These are phyloP conservation scores for Aspergillus sp. DNA, from an alignment of 2,329 filamentous ascomycete species.

Conservation along the genomic window DNA sequence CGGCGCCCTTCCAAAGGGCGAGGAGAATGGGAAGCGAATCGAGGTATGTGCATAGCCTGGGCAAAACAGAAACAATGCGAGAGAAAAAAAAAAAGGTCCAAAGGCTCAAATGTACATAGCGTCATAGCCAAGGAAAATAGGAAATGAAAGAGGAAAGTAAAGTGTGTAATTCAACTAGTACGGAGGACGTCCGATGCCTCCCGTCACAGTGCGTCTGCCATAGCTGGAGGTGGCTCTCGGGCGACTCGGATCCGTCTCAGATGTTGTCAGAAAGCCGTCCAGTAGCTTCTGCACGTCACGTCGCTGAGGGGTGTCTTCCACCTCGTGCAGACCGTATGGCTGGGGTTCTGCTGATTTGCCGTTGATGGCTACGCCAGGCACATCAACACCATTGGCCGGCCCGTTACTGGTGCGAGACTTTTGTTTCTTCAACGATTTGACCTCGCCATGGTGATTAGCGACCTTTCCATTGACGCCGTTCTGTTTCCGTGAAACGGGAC, in stretches of 20 bases:
- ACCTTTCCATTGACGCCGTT: constrained; percentile 29
- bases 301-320: constrained; percentile 28
- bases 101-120: neutral
- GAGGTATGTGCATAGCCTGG: constrained; percentile 22
- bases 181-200: constrained; percentile 40
- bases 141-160: constrained; percentile 6
- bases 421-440: constrained; percentile 36
- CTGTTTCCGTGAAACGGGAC: constrained; percentile 32
- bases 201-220: constrained; percentile 30
- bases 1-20: neutral
- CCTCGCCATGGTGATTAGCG: constrained; percentile 24
- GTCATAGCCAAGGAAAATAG: constrained; percentile 1
- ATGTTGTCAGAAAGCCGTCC: constrained; percentile 40
- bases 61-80: constrained; percentile 15
- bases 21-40: neutral
- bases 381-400: constrained; percentile 27
- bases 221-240: constrained; percentile 21
- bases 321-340: constrained; percentile 23
- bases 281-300: constrained; percentile 44
- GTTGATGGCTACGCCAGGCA: constrained; percentile 17
- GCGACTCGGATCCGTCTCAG: constrained; percentile 24
- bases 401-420: constrained; percentile 41
- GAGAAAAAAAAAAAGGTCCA: constrained; percentile 1
- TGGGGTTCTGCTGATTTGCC: constrained; percentile 21
- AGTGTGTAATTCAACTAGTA: constrained; percentile 29